phyloP scores from a whole-genome alignment of 1,284 basidiomycete species.

The Malassezia japonica region DNA sequence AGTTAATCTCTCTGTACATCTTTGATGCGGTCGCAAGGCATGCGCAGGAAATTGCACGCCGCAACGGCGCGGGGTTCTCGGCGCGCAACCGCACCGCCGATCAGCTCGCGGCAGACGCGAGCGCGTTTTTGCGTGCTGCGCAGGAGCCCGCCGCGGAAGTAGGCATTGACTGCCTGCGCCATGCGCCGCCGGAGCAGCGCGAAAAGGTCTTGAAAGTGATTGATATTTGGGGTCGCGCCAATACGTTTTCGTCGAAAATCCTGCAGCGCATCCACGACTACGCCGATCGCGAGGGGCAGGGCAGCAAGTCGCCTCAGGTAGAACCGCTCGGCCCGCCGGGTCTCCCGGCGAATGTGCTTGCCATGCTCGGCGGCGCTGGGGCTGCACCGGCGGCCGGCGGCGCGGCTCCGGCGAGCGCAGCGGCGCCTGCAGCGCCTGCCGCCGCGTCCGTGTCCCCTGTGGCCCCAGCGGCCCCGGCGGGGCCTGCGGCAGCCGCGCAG shows the following conservation, averaged over 20 bases:
- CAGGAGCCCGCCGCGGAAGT: constrained; percentile 19
- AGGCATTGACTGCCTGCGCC: constrained; percentile 16
- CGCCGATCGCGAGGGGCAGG: background rate
- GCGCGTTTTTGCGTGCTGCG: constrained; percentile 14
- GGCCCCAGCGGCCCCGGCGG: background rate
- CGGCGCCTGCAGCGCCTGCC: background rate
- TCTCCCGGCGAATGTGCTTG: constrained; percentile 19
- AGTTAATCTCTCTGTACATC: constrained; percentile 28
- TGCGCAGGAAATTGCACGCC: constrained; percentile 23
- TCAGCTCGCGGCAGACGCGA: constrained; percentile 18
- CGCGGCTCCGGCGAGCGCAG: background rate
- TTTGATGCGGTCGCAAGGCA: constrained; percentile 29
- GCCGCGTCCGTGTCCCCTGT: background rate
- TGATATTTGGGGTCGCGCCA: constrained; percentile 29
- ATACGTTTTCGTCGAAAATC: constrained; percentile 22
- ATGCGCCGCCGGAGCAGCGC: constrained; percentile 20
- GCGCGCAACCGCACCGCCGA: constrained; percentile 3
- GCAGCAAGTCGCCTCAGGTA: constrained; percentile 1
- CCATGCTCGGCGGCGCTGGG: constrained; percentile 15
- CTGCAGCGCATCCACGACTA: constrained; percentile 17
- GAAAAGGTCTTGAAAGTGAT: constrained; percentile 33
- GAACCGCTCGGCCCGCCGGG: background rate
- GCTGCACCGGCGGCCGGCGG: too few species aligned
- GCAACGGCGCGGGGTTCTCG: constrained; percentile 19
- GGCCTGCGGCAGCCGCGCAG: background rate